Evolutionary conservation across 2,329 filamentous ascomycete species (phyloP).

Genomic region (Trichophyton schoenleinii): DNA sequence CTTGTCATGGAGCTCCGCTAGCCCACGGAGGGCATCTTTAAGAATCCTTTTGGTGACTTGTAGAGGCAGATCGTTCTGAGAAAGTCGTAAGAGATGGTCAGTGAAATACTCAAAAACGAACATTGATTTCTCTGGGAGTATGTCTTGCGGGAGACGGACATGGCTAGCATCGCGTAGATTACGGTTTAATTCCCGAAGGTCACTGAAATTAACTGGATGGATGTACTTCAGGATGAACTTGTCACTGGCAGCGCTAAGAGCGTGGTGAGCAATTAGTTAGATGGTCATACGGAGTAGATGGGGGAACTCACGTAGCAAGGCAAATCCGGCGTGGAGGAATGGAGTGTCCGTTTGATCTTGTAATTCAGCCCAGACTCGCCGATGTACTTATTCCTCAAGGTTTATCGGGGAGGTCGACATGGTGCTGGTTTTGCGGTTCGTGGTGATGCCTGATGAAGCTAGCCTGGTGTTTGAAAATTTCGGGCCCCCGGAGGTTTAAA

Average conservation of each 20-base stretch:
- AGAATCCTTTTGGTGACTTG: slow-evolving; percentile 29
- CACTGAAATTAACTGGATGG: neutral
- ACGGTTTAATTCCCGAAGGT: slow-evolving; percentile 1
- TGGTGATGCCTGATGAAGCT: neutral
- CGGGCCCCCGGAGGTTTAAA: neutral
- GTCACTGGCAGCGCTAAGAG: neutral
- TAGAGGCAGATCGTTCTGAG: slow-evolving; percentile 27
- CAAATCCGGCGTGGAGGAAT: neutral
- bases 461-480: neutral
- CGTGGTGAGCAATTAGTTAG: neutral
- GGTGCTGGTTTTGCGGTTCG: neutral
- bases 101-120: slow-evolving; percentile 37
- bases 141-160: slow-evolving; percentile 28
- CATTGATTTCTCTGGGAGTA: slow-evolving; percentile 34
- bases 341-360: neutral
- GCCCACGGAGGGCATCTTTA: slow-evolving; percentile 30
- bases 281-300: no score
- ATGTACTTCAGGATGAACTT: slow-evolving; percentile 15
- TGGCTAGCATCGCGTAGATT: neutral
- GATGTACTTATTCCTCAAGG: neutral
- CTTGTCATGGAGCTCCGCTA: slow-evolving; percentile 26
- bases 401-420: neutral
- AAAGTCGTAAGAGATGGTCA: slow-evolving; percentile 33
- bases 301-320: neutral
- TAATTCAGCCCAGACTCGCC: neutral